Evolutionary conservation across 805 yeast genomes (phyloP), one percentile per base, ranked within the genome.

Genomic region (Metschnikowia lunata): DNA sequence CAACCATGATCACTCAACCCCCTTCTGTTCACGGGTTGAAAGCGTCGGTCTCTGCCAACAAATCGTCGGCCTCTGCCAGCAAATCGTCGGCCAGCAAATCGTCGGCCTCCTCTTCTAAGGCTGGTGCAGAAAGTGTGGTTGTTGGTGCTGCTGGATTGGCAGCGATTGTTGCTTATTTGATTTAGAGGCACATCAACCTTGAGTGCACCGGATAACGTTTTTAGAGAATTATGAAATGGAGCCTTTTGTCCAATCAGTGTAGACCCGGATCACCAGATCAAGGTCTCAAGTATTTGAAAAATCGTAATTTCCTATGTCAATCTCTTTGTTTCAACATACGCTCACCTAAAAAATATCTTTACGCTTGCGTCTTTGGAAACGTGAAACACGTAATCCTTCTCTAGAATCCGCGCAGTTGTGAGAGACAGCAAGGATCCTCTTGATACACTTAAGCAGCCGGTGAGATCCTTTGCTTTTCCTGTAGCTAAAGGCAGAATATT

Each of bases 381-480:
- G 43, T 76, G 62, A 57, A 78, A 85, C 27, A 83, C 64, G 56
- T 83, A 84, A 52, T 84, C 88, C 49, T 72, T 79, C 56, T 85
- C 91, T 2, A 60, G 50, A 0, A 80, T 71, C 27, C 43, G 43
- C 26, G 51, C 42, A 8, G 27, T 34, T 27, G 42, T 27, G 2
- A 52, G 51, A 0, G 56, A 36, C 3, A 72, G 63, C 2, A 70
- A 46, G 2, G 80, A 68, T 0, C 96, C 96, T 39, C 65, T 67
- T 0, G 82, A 63, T 0, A 88, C 71, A 0, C 77, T 69, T 34
- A 88, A 57, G 4, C 82, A 71, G 1, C 96, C 96, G 0, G 95
- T 83, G 2, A 86, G 76, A 58, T 88, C 96, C 36, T 76, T 78
- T 0, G 96, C 95, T 53, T 88, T 72, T 0, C 96, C 96, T 0